Conservation (phyloP, 148 eudicot species). For the Pouteria glomerata region DNA sequence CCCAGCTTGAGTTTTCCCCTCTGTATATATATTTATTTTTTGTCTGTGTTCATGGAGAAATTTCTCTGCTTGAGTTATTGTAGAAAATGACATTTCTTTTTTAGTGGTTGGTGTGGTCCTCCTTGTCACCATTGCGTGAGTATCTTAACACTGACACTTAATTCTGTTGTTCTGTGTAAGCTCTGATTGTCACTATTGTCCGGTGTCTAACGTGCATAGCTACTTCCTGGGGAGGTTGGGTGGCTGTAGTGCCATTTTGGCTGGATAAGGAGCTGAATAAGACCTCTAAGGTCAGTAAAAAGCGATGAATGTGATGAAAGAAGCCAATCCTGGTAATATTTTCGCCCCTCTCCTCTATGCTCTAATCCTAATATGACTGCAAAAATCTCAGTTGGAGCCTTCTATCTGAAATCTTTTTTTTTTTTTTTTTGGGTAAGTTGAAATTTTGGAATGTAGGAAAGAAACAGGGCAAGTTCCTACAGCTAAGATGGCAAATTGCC, state of each 20-base stretch:
- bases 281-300: conserved; percentile 26
- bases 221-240: too few relatives aligned
- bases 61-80: neutral
- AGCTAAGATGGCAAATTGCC: conserved; percentile 6
- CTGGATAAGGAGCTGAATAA: conserved; percentile 13
- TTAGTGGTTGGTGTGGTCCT: neutral
- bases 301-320: conserved; percentile 26
- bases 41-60: too few relatives aligned
- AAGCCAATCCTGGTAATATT: neutral
- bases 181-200: too few relatives aligned
- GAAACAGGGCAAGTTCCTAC: conserved; percentile 4
- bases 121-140: neutral
- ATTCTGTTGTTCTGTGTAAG: too few relatives aligned
- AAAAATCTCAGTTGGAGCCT: conserved; percentile 14
- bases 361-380: neutral
- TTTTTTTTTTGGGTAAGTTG: too few relatives aligned
- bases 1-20: too few relatives aligned
- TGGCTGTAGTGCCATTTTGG: too few relatives aligned
- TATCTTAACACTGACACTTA: too few relatives aligned
- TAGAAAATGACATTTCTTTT: neutral
- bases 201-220: neutral
- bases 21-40: too few relatives aligned
- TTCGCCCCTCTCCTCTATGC: too few relatives aligned
- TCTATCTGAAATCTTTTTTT: too few relatives aligned
- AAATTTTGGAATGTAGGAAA: neutral